These are phyloP conservation scores for Phytophthora pluvialis DNA, from an alignment of 352 stramenopile species.

Conservation along the genomic window DNA sequence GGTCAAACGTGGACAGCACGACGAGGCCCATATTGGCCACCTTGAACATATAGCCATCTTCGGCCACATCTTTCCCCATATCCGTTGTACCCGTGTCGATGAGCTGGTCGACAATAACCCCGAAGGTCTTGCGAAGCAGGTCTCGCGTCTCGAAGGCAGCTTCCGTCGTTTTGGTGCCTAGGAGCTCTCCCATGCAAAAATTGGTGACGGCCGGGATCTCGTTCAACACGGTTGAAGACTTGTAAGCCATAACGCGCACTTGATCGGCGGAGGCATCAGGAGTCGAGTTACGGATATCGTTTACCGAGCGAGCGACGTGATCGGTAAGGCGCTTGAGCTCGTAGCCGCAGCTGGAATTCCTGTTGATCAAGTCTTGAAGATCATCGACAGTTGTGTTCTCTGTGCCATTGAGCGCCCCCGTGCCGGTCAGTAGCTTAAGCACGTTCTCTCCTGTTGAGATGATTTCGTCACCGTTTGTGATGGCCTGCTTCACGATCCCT, in stretches of 20 bases:
- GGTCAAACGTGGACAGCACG: slow-evolving; percentile 42
- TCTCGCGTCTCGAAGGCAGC: slow-evolving; percentile 27
- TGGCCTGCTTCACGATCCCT: slow-evolving; percentile 13
- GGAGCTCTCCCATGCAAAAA: slow-evolving; percentile 26
- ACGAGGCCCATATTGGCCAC: slow-evolving; percentile 39
- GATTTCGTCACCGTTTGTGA: slow-evolving; percentile 21
- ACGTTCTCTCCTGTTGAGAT: slow-evolving; percentile 26
- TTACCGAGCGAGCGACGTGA: slow-evolving; percentile 18
- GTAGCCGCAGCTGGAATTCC: slow-evolving; percentile 28
- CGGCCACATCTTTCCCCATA: slow-evolving; percentile 22
- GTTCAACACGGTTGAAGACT: slow-evolving; percentile 28
- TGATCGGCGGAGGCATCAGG: slow-evolving; percentile 14
- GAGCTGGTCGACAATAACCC: no score
- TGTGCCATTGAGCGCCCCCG: slow-evolving; percentile 18
- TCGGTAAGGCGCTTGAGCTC: slow-evolving; percentile 28
- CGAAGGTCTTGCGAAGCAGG: not conserved
- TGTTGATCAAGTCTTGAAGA: slow-evolving; percentile 27
- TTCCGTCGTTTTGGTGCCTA: slow-evolving; percentile 15
- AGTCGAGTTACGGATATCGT: slow-evolving; percentile 27
- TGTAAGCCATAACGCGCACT: slow-evolving; percentile 24
- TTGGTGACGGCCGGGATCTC: slow-evolving; percentile 30
- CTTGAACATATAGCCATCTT: slow-evolving; percentile 44
- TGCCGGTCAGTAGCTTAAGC: slow-evolving; percentile 19
- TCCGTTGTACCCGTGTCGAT: slow-evolving; percentile 2
- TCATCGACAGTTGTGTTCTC: slow-evolving; percentile 22